Percentiles rank a stretch among this genome's conserved stretches.
Evolutionary conservation across 495 filamentous ascomycete species (phyloP).

Genomic region (Penicillium pancosmium): DNA sequence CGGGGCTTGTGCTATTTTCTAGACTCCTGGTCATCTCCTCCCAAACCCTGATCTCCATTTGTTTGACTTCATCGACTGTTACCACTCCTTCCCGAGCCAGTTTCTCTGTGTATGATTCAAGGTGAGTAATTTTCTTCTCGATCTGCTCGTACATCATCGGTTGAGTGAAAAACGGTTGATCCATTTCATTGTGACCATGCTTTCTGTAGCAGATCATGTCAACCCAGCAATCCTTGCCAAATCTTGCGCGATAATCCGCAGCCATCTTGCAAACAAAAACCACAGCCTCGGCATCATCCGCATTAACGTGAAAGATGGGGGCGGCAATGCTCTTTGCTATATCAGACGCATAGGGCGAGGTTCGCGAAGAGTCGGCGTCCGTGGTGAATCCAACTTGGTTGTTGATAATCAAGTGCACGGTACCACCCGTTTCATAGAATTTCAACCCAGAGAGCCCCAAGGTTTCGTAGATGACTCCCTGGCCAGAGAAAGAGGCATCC

Average conservation of each 20-base stretch:
- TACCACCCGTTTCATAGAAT: conserved; percentile 94
- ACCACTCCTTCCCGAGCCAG: conserved; percentile 88
- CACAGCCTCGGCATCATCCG: conserved; percentile 95
- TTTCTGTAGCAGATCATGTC: conserved; percentile 99
- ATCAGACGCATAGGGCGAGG: conserved; percentile 97
- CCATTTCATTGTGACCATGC: conserved; percentile 98
- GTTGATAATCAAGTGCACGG: conserved; percentile 96
- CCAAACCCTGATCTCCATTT: conserved; percentile 99
- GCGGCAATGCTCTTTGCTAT: conserved; percentile 98
- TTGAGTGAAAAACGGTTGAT: conserved; percentile 99
- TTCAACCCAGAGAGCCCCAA: conserved; percentile 95
- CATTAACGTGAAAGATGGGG: conserved; percentile 98
- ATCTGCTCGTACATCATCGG: conserved; percentile 99
- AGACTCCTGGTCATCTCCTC: conserved; percentile 97
- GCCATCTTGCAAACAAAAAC: conserved; percentile 97
- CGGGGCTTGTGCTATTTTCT: conserved; percentile 92
- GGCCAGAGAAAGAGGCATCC: conserved; percentile 94
- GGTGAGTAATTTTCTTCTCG: conserved; percentile 70
- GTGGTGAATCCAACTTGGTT: conserved; percentile 99
- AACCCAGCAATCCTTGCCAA: conserved; percentile 95
- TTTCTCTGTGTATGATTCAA: conserved; percentile 86
- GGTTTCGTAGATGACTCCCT: conserved; percentile 97
- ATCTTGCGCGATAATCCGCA: conserved; percentile 95
- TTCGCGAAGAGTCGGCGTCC: conserved; percentile 94
- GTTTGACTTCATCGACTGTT: conserved; percentile 95